Conservation (phyloP, 176 grass and related monocot genomes). For the Triticum timopheevii region DNA sequence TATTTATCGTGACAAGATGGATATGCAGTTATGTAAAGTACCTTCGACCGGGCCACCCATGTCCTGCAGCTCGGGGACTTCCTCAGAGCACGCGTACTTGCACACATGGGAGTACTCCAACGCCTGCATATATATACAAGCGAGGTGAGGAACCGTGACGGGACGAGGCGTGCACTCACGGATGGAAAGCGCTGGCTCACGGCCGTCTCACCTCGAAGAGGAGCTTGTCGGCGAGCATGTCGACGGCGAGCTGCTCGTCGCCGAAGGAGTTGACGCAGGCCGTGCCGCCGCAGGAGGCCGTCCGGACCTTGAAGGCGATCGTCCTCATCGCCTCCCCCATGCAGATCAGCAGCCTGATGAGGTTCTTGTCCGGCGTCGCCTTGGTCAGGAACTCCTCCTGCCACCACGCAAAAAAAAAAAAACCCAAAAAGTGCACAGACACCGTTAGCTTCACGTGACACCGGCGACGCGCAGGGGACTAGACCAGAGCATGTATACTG, state of each 20-base stretch:
- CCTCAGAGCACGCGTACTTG: constrained; percentile 99
- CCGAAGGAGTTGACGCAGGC: constrained; percentile 95
- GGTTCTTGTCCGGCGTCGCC: constrained; percentile 86
- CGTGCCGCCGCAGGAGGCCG: constrained; percentile 82
- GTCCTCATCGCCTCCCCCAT: constrained; percentile 98
- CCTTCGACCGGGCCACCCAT: constrained; percentile 95
- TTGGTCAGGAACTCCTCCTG: constrained; percentile 94
- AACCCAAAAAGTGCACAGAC: neutral
- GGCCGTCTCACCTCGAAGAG: constrained; percentile 60
- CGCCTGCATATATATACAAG: constrained; percentile 34
- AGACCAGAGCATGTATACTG: neutral
- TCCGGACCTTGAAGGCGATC: constrained; percentile 93
- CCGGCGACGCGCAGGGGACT: neutral
- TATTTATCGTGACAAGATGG: neutral
- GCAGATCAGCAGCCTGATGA: constrained; percentile 82
- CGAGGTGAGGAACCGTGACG: neutral
- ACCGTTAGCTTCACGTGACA: neutral
- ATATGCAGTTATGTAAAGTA: neutral
- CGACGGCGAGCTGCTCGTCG: constrained; percentile 96
- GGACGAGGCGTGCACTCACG: neutral
- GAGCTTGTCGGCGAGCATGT: constrained; percentile 88
- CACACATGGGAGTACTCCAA: constrained; percentile 91
- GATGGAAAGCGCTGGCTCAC: too few species aligned
- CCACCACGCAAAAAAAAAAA: neutral
- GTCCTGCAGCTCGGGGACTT: constrained; percentile 92